Evolutionary conservation across 2,329 filamentous ascomycete genomes (phyloP).

Genomic region (Cordyceps sp.): DNA sequence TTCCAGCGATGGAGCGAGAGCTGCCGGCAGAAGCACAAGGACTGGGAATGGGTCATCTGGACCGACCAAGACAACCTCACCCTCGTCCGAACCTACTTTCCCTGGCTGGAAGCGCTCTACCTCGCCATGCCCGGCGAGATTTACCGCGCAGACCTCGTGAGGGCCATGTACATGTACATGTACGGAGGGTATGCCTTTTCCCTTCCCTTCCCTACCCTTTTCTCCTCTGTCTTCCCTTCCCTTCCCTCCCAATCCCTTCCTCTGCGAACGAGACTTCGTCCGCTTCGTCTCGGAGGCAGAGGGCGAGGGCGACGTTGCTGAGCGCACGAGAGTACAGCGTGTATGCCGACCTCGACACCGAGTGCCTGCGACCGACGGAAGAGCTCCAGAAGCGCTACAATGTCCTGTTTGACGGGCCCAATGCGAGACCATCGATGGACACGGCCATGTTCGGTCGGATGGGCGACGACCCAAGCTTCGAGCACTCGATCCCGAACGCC

Average conservation of each 20-base stretch:
- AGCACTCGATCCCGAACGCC: slow-evolving; percentile 18
- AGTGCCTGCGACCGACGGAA: slow-evolving; percentile 3
- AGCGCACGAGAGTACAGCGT: too few species aligned
- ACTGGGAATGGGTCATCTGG: slow-evolving; percentile 20
- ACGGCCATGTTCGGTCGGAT: slow-evolving; percentile 15
- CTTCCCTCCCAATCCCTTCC: too few species aligned
- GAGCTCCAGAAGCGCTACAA: neutral
- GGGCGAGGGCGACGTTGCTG: too few species aligned
- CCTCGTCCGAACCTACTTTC: slow-evolving; percentile 14
- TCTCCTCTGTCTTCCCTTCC: too few species aligned
- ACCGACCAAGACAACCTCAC: slow-evolving; percentile 18
- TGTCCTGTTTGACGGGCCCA: neutral
- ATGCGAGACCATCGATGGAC: neutral
- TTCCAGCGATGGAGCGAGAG: slow-evolving; percentile 14
- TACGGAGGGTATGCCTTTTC: slow-evolving; percentile 20
- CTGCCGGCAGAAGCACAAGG: slow-evolving; percentile 12
- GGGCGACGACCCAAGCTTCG: slow-evolving; percentile 11
- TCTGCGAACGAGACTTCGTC: too few species aligned
- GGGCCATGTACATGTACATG: slow-evolving; percentile 19
- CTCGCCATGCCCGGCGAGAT: slow-evolving; percentile 13
- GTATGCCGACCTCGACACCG: slow-evolving; percentile 13
- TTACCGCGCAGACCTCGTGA: slow-evolving; percentile 14
- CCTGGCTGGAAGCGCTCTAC: slow-evolving; percentile 13
- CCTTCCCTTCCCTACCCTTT: too few species aligned
- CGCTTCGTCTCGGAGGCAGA: too few species aligned